A percentile compares a stretch with the other conserved stretches of the same genome.
Conservation (phyloP, 2,329 filamentous ascomycete species). For the Raffaelea arxii region DNA sequence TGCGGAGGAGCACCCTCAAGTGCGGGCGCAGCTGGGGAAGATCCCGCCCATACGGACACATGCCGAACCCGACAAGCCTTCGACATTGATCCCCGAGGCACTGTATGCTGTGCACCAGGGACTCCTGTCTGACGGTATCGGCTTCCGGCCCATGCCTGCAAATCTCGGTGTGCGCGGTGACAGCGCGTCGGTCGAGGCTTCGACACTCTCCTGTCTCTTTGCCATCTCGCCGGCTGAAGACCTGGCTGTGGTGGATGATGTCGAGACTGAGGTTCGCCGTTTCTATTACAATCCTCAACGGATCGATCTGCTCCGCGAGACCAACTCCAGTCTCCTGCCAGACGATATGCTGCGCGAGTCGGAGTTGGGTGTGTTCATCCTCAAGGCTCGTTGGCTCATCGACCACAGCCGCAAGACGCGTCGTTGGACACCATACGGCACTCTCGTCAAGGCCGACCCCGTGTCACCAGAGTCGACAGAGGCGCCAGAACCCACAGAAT, state of each 20-base stretch:
- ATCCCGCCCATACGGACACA: conserved; percentile 3
- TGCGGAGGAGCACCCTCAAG: conserved; percentile 2
- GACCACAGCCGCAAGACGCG: conserved; percentile 39
- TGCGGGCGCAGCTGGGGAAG: neutral
- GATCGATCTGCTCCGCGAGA: conserved; percentile 3
- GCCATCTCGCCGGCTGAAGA: conserved; percentile 50
- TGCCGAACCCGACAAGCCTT: conserved; percentile 6
- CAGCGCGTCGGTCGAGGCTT: neutral
- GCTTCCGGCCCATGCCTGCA: conserved; percentile 40
- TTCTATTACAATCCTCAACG: conserved; percentile 33
- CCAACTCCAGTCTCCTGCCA: conserved; percentile 16
- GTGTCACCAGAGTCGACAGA: neutral
- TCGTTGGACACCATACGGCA: conserved; percentile 39
- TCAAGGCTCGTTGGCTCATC: conserved; percentile 39
- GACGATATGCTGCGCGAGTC: conserved; percentile 11
- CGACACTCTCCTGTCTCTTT: conserved; percentile 45
- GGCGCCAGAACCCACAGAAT: too few relatives aligned
- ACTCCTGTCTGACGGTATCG: conserved; percentile 48
- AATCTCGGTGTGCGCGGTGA: conserved; percentile 24
- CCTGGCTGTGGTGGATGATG: conserved; percentile 37
- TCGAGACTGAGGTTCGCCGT: conserved; percentile 42
- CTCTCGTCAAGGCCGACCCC: conserved; percentile 22
- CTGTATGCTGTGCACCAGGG: conserved; percentile 64
- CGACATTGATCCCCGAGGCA: conserved; percentile 32
- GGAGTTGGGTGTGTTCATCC: conserved; percentile 34